These are phyloP conservation scores for Fusarium annulatum DNA, from an alignment of 2,329 filamentous ascomycete genomes.

Conservation along the genomic window DNA sequence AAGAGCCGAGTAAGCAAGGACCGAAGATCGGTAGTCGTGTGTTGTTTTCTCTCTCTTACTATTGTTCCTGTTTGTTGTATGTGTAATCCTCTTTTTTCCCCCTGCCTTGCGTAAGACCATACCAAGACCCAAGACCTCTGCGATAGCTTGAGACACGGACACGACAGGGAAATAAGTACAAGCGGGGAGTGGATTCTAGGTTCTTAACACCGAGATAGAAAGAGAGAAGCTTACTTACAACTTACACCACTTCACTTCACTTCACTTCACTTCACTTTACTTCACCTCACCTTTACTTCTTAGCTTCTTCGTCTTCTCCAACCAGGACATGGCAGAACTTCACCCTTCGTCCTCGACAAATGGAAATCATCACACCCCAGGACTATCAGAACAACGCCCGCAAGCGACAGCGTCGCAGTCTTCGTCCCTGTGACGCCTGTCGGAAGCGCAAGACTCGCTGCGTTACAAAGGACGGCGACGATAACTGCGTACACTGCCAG, in stretches of 20 bases:
- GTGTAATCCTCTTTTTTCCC: neutral
- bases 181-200: slow-evolving; percentile 12
- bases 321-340: slow-evolving; percentile 7
- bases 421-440: slow-evolving; percentile 49
- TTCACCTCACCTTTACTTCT: neutral
- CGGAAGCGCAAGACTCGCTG: slow-evolving; percentile 50
- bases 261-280: neutral
- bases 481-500: slow-evolving; percentile 46
- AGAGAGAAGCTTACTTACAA: neutral
- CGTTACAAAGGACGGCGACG: slow-evolving; percentile 47
- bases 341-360: slow-evolving; percentile 22
- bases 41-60: neutral
- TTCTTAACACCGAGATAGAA: neutral
- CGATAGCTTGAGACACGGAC: slow-evolving; percentile 23
- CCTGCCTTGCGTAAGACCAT: slow-evolving; percentile 5
- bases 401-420: slow-evolving; percentile 46
- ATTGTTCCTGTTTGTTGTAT: neutral
- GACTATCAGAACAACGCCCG: slow-evolving; percentile 46
- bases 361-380: slow-evolving; percentile 49
- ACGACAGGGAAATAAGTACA: slow-evolving; percentile 13
- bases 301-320: neutral
- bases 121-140: slow-evolving; percentile 8
- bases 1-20: slow-evolving; percentile 9
- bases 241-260: neutral
- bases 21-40: slow-evolving; percentile 13